Evolutionary conservation across 805 yeast genomes (phyloP), one percentile per base, ranked within the genome.

Genomic region (Saccharomycopsis amapae): DNA sequence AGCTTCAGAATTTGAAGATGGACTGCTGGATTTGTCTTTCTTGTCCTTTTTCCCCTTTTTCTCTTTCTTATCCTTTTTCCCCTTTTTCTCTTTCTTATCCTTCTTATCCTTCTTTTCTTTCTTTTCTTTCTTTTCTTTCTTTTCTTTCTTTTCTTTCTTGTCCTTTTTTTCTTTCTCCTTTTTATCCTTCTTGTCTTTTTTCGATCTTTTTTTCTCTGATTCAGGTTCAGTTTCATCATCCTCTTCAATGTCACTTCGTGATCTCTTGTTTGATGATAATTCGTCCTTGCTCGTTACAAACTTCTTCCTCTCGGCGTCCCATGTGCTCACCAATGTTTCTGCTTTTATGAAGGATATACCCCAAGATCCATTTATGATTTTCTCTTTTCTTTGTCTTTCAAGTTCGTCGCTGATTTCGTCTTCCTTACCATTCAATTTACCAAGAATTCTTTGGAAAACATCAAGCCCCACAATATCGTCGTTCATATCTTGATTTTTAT

Each of bases 401-500:
- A 86, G 63, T 57, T 79, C 89, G 49, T 76, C 67, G 46, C 67
- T 66, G 22, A 84, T 74, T 46, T 71, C 74, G 28, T 78, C 83
- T 57, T 82, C 90, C 55, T 79, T 83, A 39, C 97, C 97, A 60
- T 90, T 90, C 51, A 90, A 71, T 59, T 88, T 75, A 9, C 97
- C 97, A 51, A 90, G 68, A 38, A 90, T 75, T 55, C 94, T 73
- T 66, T 90, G 98, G 60, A 93, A 90, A 2, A 83, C 95, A 62
- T 93, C 97, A 35, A 90, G 70, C 3, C 97, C 96, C 9, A 88
- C 84, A 54, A 90, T 80, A 53, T 86, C 95, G 48, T 86, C 95
- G 53, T 78, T 75, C 55, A 81, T 87, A 55, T 77, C 85, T 54
- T 81, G 93, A 37, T 68, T 73, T 54, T 76, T 75, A 35, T 68